Base-by-base conservation (phyloP, 116 monocot species). In the Zostera marina region DNA sequence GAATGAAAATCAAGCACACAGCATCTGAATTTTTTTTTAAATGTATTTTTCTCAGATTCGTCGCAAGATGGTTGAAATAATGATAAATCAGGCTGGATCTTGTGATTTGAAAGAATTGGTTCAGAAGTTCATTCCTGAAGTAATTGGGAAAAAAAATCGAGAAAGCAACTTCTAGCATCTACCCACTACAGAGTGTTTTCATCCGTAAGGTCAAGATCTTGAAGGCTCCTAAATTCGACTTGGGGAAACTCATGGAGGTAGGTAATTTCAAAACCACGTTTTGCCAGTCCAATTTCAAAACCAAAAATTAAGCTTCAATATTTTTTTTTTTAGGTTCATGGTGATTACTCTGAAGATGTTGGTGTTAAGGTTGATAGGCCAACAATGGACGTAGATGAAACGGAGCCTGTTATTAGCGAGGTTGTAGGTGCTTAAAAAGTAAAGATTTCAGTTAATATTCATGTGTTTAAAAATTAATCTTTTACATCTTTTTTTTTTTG, bases 171-270 rank as follows among this genome's bases (percentile, higher is more conserved):
- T 32, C 32, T 3, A 32, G 32, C 32, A 32, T 32, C 32, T 32
- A 32, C 32, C 32, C 32, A 32, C 32, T 32, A 3, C 32, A 32
- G 32, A 32, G 32, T 32, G 32, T 32, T 32, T 32, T 32, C 32
- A 79, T 88, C 55, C 74, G 88, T 44, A 88, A 88, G 40, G 87
- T 79, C 15, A 88, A 88, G 45, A 88, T 88, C 53, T 68, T 88
- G 52, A 88, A 88, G 70, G 79, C 88, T 12, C 88, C 88, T 1
- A 88, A 88, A 13, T 88, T 88, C 42, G 83, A 88, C 59, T 59
- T 88, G 24, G 80, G 88, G 22, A 88, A 82, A 60, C 77, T 88
- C 8, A 88, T 83, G 88, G 88, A 88, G 83, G 87, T 87, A 77
- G 8, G 3, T 22, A n/a, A n/a, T n/a, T n/a, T n/a, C n/a, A n/a